Evolutionary conservation across 2,329 filamentous ascomycete species (phyloP), one percentile per base, ranked within the genome.

Genomic region (Diplodia sapinea): DNA sequence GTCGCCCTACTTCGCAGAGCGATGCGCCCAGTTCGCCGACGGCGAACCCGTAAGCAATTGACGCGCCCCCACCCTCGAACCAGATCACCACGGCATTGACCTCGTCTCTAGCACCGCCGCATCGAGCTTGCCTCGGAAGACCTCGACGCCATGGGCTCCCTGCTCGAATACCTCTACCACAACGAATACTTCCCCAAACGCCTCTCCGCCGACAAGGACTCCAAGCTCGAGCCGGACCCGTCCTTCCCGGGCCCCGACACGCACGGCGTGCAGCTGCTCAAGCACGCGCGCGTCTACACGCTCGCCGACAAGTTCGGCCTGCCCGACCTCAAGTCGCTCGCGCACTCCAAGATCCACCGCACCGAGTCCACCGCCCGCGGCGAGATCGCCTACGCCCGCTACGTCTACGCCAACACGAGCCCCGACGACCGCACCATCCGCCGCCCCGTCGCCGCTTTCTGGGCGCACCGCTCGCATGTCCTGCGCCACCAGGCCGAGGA

Each of bases 301-400:
- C 84, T 97, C 29, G 93, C 92, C 29, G 90, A 93, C 73, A 93
- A 91, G 79, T 89, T 95, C 69, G 86, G 88, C 50, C 81, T 84
- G 20, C 81, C 82, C 0, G 82, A 83, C 11, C 87, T 97, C 70
- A 92, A 91, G 79, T 87, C 84, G 20, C 88, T 97, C 33, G 90
- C 93, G 2, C 91, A 91, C 77, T 89, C 87, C 77, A 97, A 97
- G 84, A 97, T 97, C 74, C 93, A 97, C 83, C 92, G 92, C 77
- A 91, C 96, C 74, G 90, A 93, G 75, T 92, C 90, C 54, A 96
- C 91, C 0, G 92, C 93, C 43, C 90, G 90, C 80, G 94, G 93
- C 78, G 94, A 97, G 83, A 94, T 97, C 75, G 88, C 89, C 31
- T 97, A 97, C 79, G 94, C 94, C 9, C 88, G 93, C 77, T 97